Conservation (phyloP, 768 basidiomycete species). For the Rhizopogon vinicolor region DNA sequence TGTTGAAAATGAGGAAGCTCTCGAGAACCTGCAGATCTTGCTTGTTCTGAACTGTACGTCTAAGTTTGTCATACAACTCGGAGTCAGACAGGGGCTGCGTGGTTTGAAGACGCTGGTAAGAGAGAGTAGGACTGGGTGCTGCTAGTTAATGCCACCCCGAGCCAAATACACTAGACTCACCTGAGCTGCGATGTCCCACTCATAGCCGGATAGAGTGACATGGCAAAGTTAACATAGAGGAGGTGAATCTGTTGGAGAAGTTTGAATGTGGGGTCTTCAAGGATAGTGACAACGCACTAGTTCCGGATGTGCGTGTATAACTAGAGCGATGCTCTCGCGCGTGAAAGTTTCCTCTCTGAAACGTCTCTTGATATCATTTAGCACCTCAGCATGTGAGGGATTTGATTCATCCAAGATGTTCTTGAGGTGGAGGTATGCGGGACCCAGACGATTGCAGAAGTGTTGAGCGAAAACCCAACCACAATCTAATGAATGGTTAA, state of each 20-base stretch:
- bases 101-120: slow-evolving; percentile 90
- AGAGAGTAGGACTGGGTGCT: slow-evolving; percentile 76
- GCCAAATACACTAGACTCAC: slow-evolving; percentile 40
- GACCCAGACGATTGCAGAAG: slow-evolving; percentile 93
- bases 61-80: slow-evolving; percentile 84
- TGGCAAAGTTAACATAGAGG: slow-evolving; percentile 97
- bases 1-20: slow-evolving; percentile 95
- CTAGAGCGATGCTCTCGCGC: slow-evolving; percentile 86
- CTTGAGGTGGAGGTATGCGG: slow-evolving; percentile 85
- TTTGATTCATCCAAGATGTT: slow-evolving; percentile 88
- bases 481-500: slow-evolving; percentile 50
- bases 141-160: background rate
- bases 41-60: slow-evolving; percentile 80
- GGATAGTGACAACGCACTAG: slow-evolving; percentile 45
- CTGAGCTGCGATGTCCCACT: slow-evolving; percentile 52
- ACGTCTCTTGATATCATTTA: slow-evolving; percentile 91
- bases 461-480: slow-evolving; percentile 99
- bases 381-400: slow-evolving; percentile 84
- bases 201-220: slow-evolving; percentile 80
- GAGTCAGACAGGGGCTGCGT: slow-evolving; percentile 79
- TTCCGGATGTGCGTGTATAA: slow-evolving; percentile 84
- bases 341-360: slow-evolving; percentile 99
- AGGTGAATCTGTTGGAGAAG: slow-evolving; percentile 60
- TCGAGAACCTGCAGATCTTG: slow-evolving; percentile 94
- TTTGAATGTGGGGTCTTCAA: background rate